Evolutionary conservation across 2,329 filamentous ascomycete species (phyloP).

Genomic region (Diaporthe nobilis): DNA sequence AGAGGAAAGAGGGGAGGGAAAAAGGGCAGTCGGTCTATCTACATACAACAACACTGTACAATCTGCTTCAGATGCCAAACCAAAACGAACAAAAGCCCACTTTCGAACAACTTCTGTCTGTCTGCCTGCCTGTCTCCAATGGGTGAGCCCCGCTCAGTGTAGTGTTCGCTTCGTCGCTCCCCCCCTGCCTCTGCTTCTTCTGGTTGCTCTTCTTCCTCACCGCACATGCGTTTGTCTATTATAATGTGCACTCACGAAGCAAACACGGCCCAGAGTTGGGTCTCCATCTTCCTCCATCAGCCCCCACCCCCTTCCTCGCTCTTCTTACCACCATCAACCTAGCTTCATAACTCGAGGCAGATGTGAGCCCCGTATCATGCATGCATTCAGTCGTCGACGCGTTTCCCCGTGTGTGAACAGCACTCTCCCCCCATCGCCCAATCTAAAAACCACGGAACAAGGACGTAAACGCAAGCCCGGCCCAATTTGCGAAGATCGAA

Average conservation of each 20-base stretch:
- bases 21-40: conserved; percentile 24
- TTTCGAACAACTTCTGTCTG: background rate
- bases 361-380: conserved; percentile 6
- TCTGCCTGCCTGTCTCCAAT: background rate
- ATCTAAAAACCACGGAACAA: conserved; percentile 17
- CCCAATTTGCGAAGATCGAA: background rate
- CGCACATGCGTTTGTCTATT: conserved; percentile 14
- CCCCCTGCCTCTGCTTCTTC: background rate
- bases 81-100: background rate
- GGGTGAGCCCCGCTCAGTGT: conserved; percentile 12
- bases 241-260: conserved; percentile 19
- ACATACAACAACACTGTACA: conserved; percentile 31
- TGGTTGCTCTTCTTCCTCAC: background rate
- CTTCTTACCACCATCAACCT: background rate
- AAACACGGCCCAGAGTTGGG: background rate
- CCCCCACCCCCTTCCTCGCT: background rate
- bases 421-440: background rate
- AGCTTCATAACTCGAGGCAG: background rate
- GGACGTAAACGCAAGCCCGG: conserved; percentile 10
- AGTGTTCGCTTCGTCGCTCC: background rate
- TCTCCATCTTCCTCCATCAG: background rate
- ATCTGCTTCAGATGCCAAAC: conserved; percentile 20
- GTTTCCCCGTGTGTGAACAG: background rate
- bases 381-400: conserved; percentile 23
- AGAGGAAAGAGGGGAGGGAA: background rate